phyloP scores from a whole-genome alignment of 2,329 filamentous ascomycete genomes.

The Didymella arachidicola region DNA sequence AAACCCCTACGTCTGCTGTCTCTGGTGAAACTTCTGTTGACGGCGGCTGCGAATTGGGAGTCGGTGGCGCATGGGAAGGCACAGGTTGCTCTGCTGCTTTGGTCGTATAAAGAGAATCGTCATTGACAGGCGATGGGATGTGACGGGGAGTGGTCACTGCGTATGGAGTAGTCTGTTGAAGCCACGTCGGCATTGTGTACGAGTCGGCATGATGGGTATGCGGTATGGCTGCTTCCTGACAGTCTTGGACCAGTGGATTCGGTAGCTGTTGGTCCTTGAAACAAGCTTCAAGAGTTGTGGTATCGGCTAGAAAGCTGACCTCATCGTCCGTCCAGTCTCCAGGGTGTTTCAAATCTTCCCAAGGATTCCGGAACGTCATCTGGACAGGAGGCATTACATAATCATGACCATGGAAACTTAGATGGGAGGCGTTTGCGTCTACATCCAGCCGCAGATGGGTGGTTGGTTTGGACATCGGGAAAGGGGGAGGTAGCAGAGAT shows the following conservation, averaged over 20 bases:
- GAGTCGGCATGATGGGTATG: not conserved
- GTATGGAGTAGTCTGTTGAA: not conserved
- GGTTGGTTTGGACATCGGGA: not conserved
- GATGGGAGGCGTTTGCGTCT: not conserved
- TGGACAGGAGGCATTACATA: not conserved
- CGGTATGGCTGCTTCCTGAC: not conserved
- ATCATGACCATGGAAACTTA: not conserved
- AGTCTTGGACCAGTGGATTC: not conserved
- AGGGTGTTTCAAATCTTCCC: not conserved
- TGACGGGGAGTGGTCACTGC: not conserved
- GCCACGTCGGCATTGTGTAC: not conserved
- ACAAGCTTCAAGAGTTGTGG: not conserved
- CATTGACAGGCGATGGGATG: not conserved
- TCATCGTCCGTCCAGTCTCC: not conserved
- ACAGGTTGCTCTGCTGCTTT: not conserved
- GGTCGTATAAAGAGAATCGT: not conserved
- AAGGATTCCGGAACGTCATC: conserved; percentile 9
- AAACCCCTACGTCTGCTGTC: not conserved
- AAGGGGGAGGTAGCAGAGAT: not conserved
- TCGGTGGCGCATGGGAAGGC: not conserved
- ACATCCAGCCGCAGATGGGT: not conserved
- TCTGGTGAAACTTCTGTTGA: not conserved
- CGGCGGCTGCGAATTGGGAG: not conserved
- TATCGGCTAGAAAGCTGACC: not conserved
- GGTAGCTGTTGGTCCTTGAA: not conserved